Evolutionary conservation across 1,284 basidiomycete genomes (phyloP), one percentile per base, ranked within the genome.

Genomic region (Phenoliferia sp.): DNA sequence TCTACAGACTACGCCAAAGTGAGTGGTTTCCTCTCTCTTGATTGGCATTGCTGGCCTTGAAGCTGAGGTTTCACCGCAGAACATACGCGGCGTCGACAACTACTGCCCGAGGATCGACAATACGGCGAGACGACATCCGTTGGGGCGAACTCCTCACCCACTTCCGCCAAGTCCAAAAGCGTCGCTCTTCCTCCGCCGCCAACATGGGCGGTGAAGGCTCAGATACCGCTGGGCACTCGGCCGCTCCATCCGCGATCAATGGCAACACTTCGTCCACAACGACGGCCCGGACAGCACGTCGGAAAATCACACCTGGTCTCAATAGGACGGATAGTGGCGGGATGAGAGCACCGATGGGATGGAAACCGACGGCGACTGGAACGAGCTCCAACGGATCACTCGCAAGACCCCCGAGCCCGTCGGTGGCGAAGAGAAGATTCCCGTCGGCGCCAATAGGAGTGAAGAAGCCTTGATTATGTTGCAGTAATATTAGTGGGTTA

Each of bases 91-190:
- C 72, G 22, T 69, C 63, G 31, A 39, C 79, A n/a, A 73, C 75
- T 31, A 76, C 84, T 0, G 84, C 84, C 29, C 86, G 92, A 17
- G 88, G 90, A 1, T 92, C 92, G 77, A 34, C 54, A 19, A 57
- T 66, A 28, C 58, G 69, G 19, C 34, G 61, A 56, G 90, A 91
- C 64, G 91, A 94, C 66, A 94, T 97, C 29, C 62, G 72, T 7
- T 97, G 94, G 94, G 87, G 88, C 77, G 93, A 96, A 69, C 84
- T 97, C 0, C 83, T 96, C 4, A 84, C 85, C 22, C 94, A 91
- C 48, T 69, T 71, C 63, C 62, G 72, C 2, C 57, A 63, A 28
- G 72, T 76, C 1, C 76, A 76, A 64, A 69, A 74, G 52, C 66
- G 64, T 6, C 57, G 69, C 1, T 63, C 69, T 26, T 62, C 61